Evolutionary conservation across 2,329 filamentous ascomycete genomes (phyloP), one percentile per base, ranked within the genome.

Genomic region (Alternaria sp.): DNA sequence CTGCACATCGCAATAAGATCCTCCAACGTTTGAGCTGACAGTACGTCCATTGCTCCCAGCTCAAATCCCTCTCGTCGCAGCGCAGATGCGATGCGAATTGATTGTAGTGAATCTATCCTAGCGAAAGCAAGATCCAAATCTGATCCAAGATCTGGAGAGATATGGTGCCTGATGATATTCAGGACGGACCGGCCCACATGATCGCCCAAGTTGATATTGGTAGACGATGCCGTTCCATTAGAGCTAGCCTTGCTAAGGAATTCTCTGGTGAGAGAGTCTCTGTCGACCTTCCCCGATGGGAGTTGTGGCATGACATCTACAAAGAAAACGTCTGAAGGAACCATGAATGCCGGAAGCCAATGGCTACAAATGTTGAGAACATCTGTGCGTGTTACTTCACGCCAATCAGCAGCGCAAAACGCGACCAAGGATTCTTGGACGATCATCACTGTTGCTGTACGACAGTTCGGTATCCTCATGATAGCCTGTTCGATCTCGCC

Each of bases 271-370:
- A 97, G 79, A 12, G 77, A 79, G 68, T 88, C 90, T 53, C 88
- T 88, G 71, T 97, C 91, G 14, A 94, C 85, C 73, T 97, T 97
- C 0, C 94, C 94, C 0, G 93, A 97, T 3, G 93, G 84, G 20
- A 97, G 81, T 54, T 90, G 88, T 1, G 93, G 93, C 57, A 97
- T 89, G 9, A 85, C 81, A 0, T 83, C 67, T 63, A 91, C 79
- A 1, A 91, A 71, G 0, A 92, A 77, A 25, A 96, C 81, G 62
- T 96, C 90, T 4, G 86, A 85, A 0, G 94, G 94, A 1, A 96
- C 80, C 94, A 97, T 97, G 73, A 90, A 95, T 4, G 84, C 83
- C 0, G 93, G 92, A 2, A 97, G 83, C 92, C 93, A 97, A 52
- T 84, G 83, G 52, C 83, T 84, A 77, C 92, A 97, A 5, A 83